Percentiles rank a stretch among this genome's conserved stretches.
These are phyloP conservation scores for Beauveria australis DNA, from an alignment of 2,329 filamentous ascomycete genomes.

Conservation along the genomic window DNA sequence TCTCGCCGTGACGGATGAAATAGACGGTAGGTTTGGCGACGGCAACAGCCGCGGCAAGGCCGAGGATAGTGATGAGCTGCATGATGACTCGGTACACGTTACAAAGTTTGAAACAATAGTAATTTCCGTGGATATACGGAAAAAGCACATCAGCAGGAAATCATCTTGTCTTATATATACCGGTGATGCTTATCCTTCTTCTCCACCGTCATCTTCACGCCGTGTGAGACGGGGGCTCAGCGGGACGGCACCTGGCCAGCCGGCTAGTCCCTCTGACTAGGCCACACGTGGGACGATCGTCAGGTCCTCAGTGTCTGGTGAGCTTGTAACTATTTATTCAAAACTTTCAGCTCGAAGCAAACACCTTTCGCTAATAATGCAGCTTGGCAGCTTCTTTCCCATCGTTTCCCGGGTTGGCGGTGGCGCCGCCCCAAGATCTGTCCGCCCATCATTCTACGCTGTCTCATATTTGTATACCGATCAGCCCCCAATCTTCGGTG, in stretches of 20 bases:
- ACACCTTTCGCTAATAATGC: not conserved
- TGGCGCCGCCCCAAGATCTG: not conserved
- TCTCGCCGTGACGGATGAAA: constrained; percentile 57
- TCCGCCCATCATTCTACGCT: not conserved
- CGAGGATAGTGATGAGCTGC: constrained; percentile 15
- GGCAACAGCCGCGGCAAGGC: constrained; percentile 15
- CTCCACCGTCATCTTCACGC: not conserved
- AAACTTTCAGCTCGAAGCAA: not conserved
- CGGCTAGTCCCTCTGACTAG: not conserved
- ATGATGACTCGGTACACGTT: constrained; percentile 12
- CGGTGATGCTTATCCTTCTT: not conserved
- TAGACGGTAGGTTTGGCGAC: constrained; percentile 42
- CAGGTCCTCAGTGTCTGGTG: constrained; percentile 1
- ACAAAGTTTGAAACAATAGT: too few species aligned
- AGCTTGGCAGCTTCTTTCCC: not conserved
- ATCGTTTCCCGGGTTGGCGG: not conserved
- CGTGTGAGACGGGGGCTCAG: not conserved
- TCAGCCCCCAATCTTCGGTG: not conserved
- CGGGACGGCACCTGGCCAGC: not conserved
- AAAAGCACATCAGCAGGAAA: not conserved
- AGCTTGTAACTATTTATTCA: not conserved
- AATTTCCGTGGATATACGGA: not conserved
- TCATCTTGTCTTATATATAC: not conserved
- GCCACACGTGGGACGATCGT: constrained; percentile 5
- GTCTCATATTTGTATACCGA: constrained; percentile 1